Evolutionary conservation across 805 yeast species (phyloP).

Genomic region (Wickerhamiella dianesei): DNA sequence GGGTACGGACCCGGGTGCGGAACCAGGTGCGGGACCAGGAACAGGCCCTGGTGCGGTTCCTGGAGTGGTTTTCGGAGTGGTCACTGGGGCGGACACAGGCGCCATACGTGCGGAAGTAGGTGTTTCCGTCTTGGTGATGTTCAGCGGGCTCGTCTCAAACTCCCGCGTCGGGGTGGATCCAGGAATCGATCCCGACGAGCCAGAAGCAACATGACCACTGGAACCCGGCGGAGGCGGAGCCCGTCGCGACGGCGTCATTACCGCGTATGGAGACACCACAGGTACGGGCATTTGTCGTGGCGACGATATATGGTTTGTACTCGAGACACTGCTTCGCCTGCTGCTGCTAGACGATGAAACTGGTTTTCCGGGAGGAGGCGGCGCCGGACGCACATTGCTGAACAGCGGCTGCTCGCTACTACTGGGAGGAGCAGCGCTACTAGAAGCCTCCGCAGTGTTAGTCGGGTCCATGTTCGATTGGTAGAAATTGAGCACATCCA

Average conservation of each 20-base stretch:
- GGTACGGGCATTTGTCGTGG: not conserved
- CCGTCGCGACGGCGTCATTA: constrained; percentile 6
- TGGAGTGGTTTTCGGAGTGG: too few relatives aligned
- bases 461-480: constrained; percentile 19
- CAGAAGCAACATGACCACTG: too few relatives aligned
- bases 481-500: constrained; percentile 79
- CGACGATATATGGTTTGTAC: not conserved
- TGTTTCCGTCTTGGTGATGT: not conserved
- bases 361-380: constrained; percentile 5
- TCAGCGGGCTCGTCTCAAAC: not conserved
- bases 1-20: not conserved
- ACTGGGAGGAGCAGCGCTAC: not conserved
- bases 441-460: not conserved
- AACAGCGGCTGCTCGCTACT: constrained; percentile 1
- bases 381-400: constrained; percentile 8
- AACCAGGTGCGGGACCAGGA: not conserved
- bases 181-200: not conserved
- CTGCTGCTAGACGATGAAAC: not conserved
- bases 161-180: not conserved
- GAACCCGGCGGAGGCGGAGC: constrained; percentile 9
- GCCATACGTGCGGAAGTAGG: too few relatives aligned
- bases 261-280: not conserved
- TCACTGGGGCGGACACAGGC: too few relatives aligned
- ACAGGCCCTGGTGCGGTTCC: too few relatives aligned
- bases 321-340: not conserved